These are phyloP conservation scores for Cystobasidium sp. DNA, from an alignment of 1,284 basidiomycete species.

Conservation along the genomic window DNA sequence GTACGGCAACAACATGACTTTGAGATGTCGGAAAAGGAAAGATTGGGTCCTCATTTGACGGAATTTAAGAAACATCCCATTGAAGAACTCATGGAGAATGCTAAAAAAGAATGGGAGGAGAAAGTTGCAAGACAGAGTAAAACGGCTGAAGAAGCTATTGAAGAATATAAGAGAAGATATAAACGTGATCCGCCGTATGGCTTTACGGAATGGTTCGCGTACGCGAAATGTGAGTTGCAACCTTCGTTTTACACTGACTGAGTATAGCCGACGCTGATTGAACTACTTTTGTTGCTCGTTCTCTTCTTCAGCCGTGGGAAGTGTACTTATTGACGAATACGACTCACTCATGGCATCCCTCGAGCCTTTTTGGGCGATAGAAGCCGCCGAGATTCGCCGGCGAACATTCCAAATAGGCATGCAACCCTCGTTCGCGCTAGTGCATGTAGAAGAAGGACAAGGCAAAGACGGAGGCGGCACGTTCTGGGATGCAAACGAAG, in stretches of 20 bases:
- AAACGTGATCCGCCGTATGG: conserved; percentile 54
- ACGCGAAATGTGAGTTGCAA: conserved; percentile 62
- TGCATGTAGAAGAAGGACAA: conserved; percentile 37
- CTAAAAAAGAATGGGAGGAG: conserved; percentile 49
- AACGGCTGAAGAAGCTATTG: conserved; percentile 49
- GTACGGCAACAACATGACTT: conserved; percentile 11
- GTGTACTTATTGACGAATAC: conserved; percentile 63
- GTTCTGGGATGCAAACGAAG: conserved; percentile 43
- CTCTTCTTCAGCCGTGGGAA: conserved; percentile 20
- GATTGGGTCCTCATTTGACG: conserved; percentile 34
- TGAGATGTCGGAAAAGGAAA: conserved; percentile 19
- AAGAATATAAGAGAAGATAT: conserved; percentile 54
- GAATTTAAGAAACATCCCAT: conserved; percentile 50
- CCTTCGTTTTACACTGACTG: background rate
- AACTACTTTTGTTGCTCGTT: background rate
- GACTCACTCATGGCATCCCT: conserved; percentile 76
- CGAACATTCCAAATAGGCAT: conserved; percentile 72
- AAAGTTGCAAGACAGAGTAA: conserved; percentile 51
- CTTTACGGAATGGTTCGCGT: conserved; percentile 61
- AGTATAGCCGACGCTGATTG: background rate
- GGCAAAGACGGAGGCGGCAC: conserved; percentile 26
- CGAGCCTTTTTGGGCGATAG: conserved; percentile 75
- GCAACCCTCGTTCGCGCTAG: conserved; percentile 66
- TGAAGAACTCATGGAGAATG: conserved; percentile 52
- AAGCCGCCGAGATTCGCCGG: conserved; percentile 71